Percentiles rank a stretch among this genome's conserved stretches.
These are phyloP conservation scores for Plasmodium malariae DNA, from an alignment of 169 alveolate species.

Conservation along the genomic window DNA sequence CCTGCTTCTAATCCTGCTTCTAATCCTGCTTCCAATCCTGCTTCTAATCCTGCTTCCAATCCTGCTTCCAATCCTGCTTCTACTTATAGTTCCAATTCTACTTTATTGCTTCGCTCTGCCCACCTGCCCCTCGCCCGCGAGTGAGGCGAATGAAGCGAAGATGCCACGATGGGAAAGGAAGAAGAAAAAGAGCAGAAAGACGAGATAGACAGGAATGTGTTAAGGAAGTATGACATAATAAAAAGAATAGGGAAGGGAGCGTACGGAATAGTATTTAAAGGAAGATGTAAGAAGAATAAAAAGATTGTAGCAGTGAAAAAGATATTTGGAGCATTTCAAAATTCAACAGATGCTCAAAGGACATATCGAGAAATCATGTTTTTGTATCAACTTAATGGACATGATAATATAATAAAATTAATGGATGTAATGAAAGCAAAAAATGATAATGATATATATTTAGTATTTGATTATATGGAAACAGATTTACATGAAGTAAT, in stretches of 20 bases:
- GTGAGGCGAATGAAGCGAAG: slow-evolving; percentile 4
- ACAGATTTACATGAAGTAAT: slow-evolving; percentile 99
- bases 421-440: slow-evolving; percentile 96
- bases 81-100: no score
- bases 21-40: no score
- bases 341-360: slow-evolving; percentile 99
- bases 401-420: slow-evolving; percentile 95
- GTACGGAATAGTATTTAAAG: slow-evolving; percentile 99
- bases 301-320: slow-evolving; percentile 99
- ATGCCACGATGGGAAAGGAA: slow-evolving; percentile 4
- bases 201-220: slow-evolving; percentile 93
- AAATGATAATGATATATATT: slow-evolving; percentile 97
- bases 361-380: slow-evolving; percentile 99
- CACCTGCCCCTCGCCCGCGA: no score
- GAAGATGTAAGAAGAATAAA: slow-evolving; percentile 94
- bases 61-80: no score
- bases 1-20: no score
- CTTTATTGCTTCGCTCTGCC: no score
- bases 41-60: no score
- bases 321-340: slow-evolving; percentile 98
- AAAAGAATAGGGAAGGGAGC: slow-evolving; percentile 97
- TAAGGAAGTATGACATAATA: slow-evolving; percentile 91
- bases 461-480: slow-evolving; percentile 98
- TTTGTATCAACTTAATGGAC: slow-evolving; percentile 94
- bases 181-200: slow-evolving; percentile 77